These are phyloP conservation scores for Kingdonia uniflora DNA, from an alignment of 164 flowering plant genomes.

Conservation along the genomic window DNA sequence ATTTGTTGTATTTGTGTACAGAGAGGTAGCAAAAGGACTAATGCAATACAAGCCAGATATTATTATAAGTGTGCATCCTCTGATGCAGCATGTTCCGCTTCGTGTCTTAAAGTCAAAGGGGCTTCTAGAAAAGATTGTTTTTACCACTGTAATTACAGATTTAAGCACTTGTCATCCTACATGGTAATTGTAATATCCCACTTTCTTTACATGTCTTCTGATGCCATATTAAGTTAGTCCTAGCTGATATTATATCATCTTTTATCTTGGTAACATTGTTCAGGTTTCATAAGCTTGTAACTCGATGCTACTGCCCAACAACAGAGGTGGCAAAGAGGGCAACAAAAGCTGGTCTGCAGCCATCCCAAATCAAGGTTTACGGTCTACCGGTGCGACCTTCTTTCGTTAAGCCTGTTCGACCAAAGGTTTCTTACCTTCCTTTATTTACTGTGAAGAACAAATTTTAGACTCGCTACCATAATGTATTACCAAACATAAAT, in stretches of 20 bases:
- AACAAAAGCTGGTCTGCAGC: constrained; percentile 72
- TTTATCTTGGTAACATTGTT: constrained; percentile 1
- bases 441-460: not conserved
- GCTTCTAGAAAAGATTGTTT: constrained; percentile 78
- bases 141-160: constrained; percentile 94
- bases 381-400: constrained; percentile 98
- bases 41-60: constrained; percentile 93
- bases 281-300: constrained; percentile 99
- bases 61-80: constrained; percentile 93
- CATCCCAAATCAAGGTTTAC: constrained; percentile 81
- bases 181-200: constrained; percentile 31
- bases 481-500: too few species aligned
- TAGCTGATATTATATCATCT: not conserved
- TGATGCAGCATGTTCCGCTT: constrained; percentile 98
- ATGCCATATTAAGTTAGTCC: too few species aligned
- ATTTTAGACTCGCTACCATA: too few species aligned
- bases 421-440: constrained; percentile 47
- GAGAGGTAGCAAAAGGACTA: constrained; percentile 89
- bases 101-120: constrained; percentile 77
- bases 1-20: constrained; percentile 14
- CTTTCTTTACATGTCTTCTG: too few species aligned
- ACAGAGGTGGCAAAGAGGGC: constrained; percentile 83
- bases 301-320: constrained; percentile 94
- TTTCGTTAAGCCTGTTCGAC: constrained; percentile 76
- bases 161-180: constrained; percentile 98